A percentile compares a stretch with the other conserved stretches of the same genome.
These are phyloP conservation scores for Cyclotella choctawhatcheeana DNA, from an alignment of 108 stramenopile genomes.

Conservation along the genomic window DNA sequence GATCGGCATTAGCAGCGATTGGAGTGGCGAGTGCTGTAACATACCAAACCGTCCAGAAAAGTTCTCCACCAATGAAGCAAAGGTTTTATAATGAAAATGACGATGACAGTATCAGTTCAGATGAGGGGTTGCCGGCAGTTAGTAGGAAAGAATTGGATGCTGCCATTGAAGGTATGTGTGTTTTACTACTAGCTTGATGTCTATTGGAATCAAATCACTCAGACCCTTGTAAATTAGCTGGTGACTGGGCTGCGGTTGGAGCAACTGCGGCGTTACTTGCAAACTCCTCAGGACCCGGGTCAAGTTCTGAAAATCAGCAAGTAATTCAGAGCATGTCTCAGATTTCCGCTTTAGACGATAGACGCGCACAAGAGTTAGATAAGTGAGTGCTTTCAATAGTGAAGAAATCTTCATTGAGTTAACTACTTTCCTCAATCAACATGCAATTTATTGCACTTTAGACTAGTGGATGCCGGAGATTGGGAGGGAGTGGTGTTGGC, in stretches of 20 bases:
- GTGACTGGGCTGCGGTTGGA: slow-evolving; percentile 90
- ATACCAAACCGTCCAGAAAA: not conserved
- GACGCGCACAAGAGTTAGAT: slow-evolving; percentile 27
- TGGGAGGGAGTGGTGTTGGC: slow-evolving; percentile 58
- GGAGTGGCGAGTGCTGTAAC: slow-evolving; percentile 23
- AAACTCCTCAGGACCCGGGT: not conserved
- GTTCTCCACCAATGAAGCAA: slow-evolving; percentile 1
- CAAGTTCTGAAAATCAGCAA: not conserved
- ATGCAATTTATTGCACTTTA: not conserved
- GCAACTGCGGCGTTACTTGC: slow-evolving; percentile 60
- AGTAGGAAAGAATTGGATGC: slow-evolving; percentile 68
- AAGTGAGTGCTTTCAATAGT: not conserved
- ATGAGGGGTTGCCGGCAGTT: slow-evolving; percentile 20
- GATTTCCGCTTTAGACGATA: not conserved
- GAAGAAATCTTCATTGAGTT: not conserved
- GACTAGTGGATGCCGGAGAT: slow-evolving; percentile 47
- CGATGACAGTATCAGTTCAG: not conserved
- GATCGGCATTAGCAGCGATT: slow-evolving; percentile 17
- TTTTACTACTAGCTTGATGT: not conserved
- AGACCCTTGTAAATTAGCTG: slow-evolving; percentile 30
- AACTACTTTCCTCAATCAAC: not conserved
- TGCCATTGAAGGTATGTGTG: slow-evolving; percentile 60
- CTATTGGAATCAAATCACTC: not conserved
- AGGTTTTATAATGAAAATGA: not conserved
- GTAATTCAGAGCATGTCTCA: not conserved